These are phyloP conservation scores for Pseudonectria buxi DNA, from an alignment of 2,329 filamentous ascomycete genomes.

Conservation along the genomic window DNA sequence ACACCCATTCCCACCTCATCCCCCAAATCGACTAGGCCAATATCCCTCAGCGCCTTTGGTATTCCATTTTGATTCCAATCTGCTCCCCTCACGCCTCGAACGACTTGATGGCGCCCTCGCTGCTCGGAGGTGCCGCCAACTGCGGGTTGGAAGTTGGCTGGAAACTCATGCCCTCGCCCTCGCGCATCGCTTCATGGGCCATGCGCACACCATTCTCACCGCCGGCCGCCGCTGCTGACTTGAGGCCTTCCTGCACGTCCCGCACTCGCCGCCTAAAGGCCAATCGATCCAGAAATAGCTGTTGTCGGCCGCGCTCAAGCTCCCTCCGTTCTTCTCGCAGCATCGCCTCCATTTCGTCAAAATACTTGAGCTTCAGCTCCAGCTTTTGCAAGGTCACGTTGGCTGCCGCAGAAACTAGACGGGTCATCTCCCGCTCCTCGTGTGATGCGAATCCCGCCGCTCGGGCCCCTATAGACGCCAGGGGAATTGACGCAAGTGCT, in stretches of 20 bases:
- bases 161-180: slow-evolving; percentile 49
- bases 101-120: slow-evolving; percentile 49
- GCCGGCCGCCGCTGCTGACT: slow-evolving; percentile 41
- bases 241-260: slow-evolving; percentile 72
- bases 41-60: slow-evolving; percentile 2
- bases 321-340: slow-evolving; percentile 88
- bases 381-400: slow-evolving; percentile 95
- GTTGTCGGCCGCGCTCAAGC: slow-evolving; percentile 83
- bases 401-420: slow-evolving; percentile 82
- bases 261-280: slow-evolving; percentile 82
- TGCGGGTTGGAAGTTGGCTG: slow-evolving; percentile 37
- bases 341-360: slow-evolving; percentile 90
- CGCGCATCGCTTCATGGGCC: slow-evolving; percentile 40
- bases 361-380: slow-evolving; percentile 91
- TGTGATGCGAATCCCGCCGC: slow-evolving; percentile 85
- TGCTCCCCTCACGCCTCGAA: slow-evolving; percentile 41
- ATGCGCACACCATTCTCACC: slow-evolving; percentile 44
- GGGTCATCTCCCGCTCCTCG: slow-evolving; percentile 94
- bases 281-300: slow-evolving; percentile 87
- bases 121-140: slow-evolving; percentile 48
- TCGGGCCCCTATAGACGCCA: slow-evolving; percentile 80
- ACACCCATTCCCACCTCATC: no score
- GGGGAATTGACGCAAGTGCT: slow-evolving; percentile 66
- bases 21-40: no score
- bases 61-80: slow-evolving; percentile 11